phyloP scores from a whole-genome alignment of 2,329 filamentous ascomycete genomes.

The Fusarium nygamai region DNA sequence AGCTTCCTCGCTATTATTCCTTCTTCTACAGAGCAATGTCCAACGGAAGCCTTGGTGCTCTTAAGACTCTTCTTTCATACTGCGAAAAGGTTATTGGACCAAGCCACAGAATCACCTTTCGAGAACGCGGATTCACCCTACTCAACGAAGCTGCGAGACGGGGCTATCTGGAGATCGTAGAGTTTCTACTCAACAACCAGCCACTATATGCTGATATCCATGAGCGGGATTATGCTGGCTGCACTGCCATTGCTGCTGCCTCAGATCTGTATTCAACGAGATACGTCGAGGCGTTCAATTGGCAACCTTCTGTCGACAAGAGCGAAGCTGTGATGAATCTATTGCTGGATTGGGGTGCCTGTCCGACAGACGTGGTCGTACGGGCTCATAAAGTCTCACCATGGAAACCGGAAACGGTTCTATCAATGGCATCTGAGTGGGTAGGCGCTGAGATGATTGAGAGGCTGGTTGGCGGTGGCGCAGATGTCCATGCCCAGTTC shows the following conservation, averaged over 20 bases:
- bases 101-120: neutral
- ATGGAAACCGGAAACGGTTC: neutral
- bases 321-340: neutral
- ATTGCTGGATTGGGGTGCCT: neutral
- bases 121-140: neutral
- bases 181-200: neutral
- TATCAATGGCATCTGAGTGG: neutral
- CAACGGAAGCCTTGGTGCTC: neutral
- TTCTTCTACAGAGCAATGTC: neutral
- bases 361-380: neutral
- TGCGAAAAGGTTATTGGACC: neutral
- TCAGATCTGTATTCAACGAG: neutral
- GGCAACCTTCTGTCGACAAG: neutral
- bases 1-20: neutral
- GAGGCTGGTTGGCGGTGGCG: fast-evolving
- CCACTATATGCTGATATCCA: neutral
- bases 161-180: neutral
- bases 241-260: neutral
- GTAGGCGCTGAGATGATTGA: neutral
- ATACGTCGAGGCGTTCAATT: neutral
- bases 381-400: neutral
- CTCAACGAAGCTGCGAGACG: neutral
- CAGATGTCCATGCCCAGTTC: neutral
- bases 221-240: neutral
- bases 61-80: neutral